Evolutionary conservation across 192 early-diverging fungal species (phyloP).

Genomic region (Linnemannia schmuckeri): DNA sequence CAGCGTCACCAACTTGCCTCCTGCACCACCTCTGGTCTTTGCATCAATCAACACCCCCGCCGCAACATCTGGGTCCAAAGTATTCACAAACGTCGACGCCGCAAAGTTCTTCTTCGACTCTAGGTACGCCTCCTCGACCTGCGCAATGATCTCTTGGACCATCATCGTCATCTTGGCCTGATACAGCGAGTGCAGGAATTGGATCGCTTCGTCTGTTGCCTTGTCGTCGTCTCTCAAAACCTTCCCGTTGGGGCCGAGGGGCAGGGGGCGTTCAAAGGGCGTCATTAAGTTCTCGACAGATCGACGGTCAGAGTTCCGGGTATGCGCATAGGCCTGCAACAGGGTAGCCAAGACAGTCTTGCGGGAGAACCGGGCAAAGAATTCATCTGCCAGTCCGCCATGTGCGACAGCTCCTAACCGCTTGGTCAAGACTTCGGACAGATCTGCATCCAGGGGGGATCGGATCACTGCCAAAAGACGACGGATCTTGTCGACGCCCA

Average conservation of each 20-base stretch:
- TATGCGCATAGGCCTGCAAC: constrained; percentile 54
- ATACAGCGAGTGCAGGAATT: constrained; percentile 31
- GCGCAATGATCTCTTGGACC: constrained; percentile 25
- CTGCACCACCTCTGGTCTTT: constrained; percentile 27
- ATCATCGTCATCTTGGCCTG: constrained; percentile 33
- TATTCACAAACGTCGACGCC: constrained; percentile 29
- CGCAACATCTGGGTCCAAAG: constrained; percentile 30
- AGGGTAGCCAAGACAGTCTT: constrained; percentile 56
- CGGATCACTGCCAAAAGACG: constrained; percentile 41
- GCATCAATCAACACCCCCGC: constrained; percentile 54
- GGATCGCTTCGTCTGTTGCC: constrained; percentile 10
- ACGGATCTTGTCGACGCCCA: constrained; percentile 46
- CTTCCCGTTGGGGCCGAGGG: neutral
- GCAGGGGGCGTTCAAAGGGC: constrained; percentile 26
- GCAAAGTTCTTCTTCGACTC: constrained; percentile 26
- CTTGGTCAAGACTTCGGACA: neutral
- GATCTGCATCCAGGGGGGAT: neutral
- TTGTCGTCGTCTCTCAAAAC: neutral
- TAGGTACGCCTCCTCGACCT: constrained; percentile 24
- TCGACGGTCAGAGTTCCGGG: constrained; percentile 53
- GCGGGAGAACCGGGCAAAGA: constrained; percentile 36
- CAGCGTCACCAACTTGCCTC: constrained; percentile 30
- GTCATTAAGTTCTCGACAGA: constrained; percentile 43
- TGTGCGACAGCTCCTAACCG: constrained; percentile 7
- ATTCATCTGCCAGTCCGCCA: constrained; percentile 21